Percentiles rank a stretch among this genome's conserved stretches.
phyloP scores from a whole-genome alignment of 1,139 yeast species.

The Yamadazyma dushanensis region DNA sequence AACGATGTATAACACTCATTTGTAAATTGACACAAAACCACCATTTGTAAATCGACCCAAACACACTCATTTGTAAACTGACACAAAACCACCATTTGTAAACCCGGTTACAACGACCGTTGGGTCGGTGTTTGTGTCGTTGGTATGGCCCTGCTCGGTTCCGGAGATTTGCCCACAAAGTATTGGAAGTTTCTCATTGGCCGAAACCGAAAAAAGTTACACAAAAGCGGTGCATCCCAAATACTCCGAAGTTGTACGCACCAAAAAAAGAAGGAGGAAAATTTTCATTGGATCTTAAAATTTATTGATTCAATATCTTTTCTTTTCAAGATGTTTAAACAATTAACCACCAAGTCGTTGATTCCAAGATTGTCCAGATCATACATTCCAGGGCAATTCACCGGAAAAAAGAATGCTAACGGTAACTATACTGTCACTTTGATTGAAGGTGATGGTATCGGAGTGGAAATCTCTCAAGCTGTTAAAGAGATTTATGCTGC shows the following conservation, averaged over 20 bases:
- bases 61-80: neutral
- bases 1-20: too few relatives aligned
- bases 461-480: conserved; percentile 90
- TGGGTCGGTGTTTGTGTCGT: too few relatives aligned
- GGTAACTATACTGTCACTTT: conserved; percentile 91
- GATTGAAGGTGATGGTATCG: conserved; percentile 99
- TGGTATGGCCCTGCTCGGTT: conserved; percentile 1
- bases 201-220: conserved; percentile 2
- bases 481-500: conserved; percentile 90
- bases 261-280: conserved; percentile 4
- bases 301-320: neutral
- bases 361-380: conserved; percentile 47
- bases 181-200: conserved; percentile 5
- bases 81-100: neutral
- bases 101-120: too few relatives aligned
- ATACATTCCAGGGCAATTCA: conserved; percentile 51
- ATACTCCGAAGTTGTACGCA: conserved; percentile 6
- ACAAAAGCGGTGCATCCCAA: conserved; percentile 6
- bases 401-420: conserved; percentile 46
- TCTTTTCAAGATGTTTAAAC: conserved; percentile 39
- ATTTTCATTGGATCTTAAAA: conserved; percentile 6
- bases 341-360: conserved; percentile 33
- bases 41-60: too few relatives aligned
- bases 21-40: too few relatives aligned
- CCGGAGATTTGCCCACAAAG: neutral